Conservation (phyloP, 2,329 filamentous ascomycete species). For the Venturia pyrina region DNA sequence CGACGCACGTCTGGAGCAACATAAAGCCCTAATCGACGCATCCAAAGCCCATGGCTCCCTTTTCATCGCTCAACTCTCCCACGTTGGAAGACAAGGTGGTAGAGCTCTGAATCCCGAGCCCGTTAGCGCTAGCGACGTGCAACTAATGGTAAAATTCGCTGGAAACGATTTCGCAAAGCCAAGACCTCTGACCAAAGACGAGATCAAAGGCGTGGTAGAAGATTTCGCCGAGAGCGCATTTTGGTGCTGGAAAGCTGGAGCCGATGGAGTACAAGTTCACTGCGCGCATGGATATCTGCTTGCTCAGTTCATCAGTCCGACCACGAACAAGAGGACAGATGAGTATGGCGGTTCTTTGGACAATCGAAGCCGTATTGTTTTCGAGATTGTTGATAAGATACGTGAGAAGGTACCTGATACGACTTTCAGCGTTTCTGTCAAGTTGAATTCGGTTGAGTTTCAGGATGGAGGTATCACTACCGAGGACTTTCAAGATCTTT, state of each 20-base stretch:
- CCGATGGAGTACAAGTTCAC: slow-evolving; percentile 36
- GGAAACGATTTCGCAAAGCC: slow-evolving; percentile 16
- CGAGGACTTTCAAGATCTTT: slow-evolving; percentile 41
- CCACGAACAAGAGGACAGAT: slow-evolving; percentile 44
- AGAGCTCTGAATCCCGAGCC: slow-evolving; percentile 37
- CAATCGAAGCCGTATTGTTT: slow-evolving; percentile 40
- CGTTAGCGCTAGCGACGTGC: slow-evolving; percentile 41
- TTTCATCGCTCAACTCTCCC: slow-evolving; percentile 49
- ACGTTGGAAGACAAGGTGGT: slow-evolving; percentile 50
- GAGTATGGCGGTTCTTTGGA: slow-evolving; percentile 37
- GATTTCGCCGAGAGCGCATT: slow-evolving; percentile 52
- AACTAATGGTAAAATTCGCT: slow-evolving; percentile 27
- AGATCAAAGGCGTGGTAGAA: slow-evolving; percentile 42
- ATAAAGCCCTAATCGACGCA: slow-evolving; percentile 44
- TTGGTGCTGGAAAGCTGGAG: slow-evolving; percentile 53
- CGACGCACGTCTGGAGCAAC: slow-evolving; percentile 50
- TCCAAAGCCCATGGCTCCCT: slow-evolving; percentile 49
- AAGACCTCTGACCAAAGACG: background rate
- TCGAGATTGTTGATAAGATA: slow-evolving; percentile 45
- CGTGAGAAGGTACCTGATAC: slow-evolving; percentile 23
- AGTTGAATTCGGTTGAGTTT: slow-evolving; percentile 50
- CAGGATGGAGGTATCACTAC: slow-evolving; percentile 43
- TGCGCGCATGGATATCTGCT: slow-evolving; percentile 24
- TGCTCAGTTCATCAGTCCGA: slow-evolving; percentile 33
- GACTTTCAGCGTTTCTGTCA: slow-evolving; percentile 43